Evolutionary conservation across 169 alveolate genomes (phyloP), one percentile per base, ranked within the genome.

Genomic region (Cytauxzoon felis): DNA sequence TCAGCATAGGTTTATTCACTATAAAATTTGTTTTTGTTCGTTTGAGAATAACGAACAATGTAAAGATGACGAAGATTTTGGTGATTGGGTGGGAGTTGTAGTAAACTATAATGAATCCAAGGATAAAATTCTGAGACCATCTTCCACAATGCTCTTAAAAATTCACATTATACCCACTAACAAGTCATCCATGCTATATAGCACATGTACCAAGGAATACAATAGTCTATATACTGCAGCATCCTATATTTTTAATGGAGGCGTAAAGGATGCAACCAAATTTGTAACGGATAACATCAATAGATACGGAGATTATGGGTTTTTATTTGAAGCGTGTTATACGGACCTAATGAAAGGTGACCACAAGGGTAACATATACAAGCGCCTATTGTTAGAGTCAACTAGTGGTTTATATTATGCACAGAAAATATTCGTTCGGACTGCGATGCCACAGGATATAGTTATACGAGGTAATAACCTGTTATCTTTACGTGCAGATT

Each of bases 11-110:
- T 40, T n/a, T 21, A 18, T 71, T 4, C 19, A 2, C 0, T 63
- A 26, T 30, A 57, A 43, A 8, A 5, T 73, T 30, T 73, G 84
- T 48, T 53, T 40, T 36, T 73, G 84, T 47, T 40, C 76, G 21
- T 73, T 54, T 40, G 26, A 41, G 18, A 18, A 32, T 19, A n/a
- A 24, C 2, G 41, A 51, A 11, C 27, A 56, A 7, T 73, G 84
- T 47, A 16, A 21, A 5, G 1, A 19, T 6, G 66, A 24, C 34
- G 54, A 8, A 1, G 84, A 73, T 21, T 73, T 32, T 36, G 50
- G 54, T 8, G 78, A 64, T 4, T 52, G 70, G 72, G 41, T 58
- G 0, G 84, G 84, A 16, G 42, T 42, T 0, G 52, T 73, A 13
- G 67, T 53, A 5, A 63, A 42, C 26, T 1, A 3, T 21, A 16